phyloP scores from a whole-genome alignment of 345 rosid genomes.

The Brassica carinata region DNA sequence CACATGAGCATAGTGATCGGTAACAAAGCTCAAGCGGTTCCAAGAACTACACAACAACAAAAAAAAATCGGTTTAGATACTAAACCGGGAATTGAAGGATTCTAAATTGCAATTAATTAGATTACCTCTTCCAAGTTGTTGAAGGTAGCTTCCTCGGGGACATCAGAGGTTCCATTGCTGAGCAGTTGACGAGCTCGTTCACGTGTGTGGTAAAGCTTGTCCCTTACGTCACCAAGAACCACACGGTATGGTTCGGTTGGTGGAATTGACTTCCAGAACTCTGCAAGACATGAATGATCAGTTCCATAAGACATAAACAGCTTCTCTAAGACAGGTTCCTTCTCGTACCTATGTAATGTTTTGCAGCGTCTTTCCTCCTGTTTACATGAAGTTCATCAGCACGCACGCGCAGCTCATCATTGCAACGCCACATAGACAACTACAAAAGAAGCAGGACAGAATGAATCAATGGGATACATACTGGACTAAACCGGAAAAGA shows the following conservation, averaged over 20 bases:
- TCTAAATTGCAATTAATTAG: background rate
- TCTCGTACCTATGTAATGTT: slow-evolving; percentile 85
- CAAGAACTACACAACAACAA: slow-evolving; percentile 62
- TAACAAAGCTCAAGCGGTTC: slow-evolving; percentile 98
- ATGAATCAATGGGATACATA: background rate
- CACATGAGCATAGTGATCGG: slow-evolving; percentile 83
- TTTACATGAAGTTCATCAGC: slow-evolving; percentile 81
- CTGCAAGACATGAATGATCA: slow-evolving; percentile 41
- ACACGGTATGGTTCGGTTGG: slow-evolving; percentile 94
- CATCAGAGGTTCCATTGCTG: slow-evolving; percentile 75
- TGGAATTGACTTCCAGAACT: slow-evolving; percentile 93
- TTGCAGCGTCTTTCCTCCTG: slow-evolving; percentile 78
- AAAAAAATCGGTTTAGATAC: background rate
- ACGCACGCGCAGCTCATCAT: slow-evolving; percentile 73
- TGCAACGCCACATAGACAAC: slow-evolving; percentile 99
- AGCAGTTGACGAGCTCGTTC: slow-evolving; percentile 89
- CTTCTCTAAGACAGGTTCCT: background rate
- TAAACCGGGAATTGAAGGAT: background rate
- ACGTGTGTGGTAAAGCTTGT: slow-evolving; percentile 83
- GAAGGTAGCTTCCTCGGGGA: slow-evolving; percentile 80
- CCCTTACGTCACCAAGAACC: slow-evolving; percentile 90
- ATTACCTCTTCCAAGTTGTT: slow-evolving; percentile 76
- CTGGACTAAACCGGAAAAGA: background rate
- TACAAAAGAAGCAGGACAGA: slow-evolving; percentile 38
- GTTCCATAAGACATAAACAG: background rate